Evolutionary conservation across 176 grass and related monocot species (phyloP).

Genomic region (Bromus sterilis): DNA sequence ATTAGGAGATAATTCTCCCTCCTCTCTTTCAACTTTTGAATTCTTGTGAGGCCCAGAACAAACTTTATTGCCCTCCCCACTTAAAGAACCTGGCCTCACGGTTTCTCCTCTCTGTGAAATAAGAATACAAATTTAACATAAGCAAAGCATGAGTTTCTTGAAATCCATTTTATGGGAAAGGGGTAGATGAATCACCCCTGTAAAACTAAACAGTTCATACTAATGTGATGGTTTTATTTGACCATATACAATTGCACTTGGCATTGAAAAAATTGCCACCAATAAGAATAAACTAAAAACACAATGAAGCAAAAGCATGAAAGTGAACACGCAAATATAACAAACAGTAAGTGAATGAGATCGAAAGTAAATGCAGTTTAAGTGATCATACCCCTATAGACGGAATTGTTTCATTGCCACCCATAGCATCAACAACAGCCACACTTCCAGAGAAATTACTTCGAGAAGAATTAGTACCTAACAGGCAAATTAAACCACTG

Average conservation of each 20-base stretch:
- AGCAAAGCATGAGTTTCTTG: not conserved
- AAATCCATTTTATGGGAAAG: not conserved
- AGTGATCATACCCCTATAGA: conserved; percentile 27
- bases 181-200: not conserved
- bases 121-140: conserved; percentile 18
- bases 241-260: not conserved
- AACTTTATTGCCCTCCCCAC: no score
- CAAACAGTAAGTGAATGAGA: not conserved
- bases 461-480: conserved; percentile 26
- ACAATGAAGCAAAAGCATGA: not conserved
- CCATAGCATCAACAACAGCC: conserved; percentile 14
- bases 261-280: not conserved
- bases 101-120: conserved; percentile 23
- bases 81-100: conserved; percentile 1
- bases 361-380: not conserved
- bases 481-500: conserved; percentile 11
- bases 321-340: not conserved
- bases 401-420: conserved; percentile 18
- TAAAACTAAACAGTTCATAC: not conserved
- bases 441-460: conserved; percentile 17
- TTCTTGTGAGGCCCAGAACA: conserved; percentile 11
- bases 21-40: conserved; percentile 58
- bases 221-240: not conserved
- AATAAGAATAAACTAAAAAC: not conserved
- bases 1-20: conserved; percentile 74